Conservation (phyloP, 2,329 filamentous ascomycete genomes). For the Stagonosporopsis cucurbitacearum region DNA sequence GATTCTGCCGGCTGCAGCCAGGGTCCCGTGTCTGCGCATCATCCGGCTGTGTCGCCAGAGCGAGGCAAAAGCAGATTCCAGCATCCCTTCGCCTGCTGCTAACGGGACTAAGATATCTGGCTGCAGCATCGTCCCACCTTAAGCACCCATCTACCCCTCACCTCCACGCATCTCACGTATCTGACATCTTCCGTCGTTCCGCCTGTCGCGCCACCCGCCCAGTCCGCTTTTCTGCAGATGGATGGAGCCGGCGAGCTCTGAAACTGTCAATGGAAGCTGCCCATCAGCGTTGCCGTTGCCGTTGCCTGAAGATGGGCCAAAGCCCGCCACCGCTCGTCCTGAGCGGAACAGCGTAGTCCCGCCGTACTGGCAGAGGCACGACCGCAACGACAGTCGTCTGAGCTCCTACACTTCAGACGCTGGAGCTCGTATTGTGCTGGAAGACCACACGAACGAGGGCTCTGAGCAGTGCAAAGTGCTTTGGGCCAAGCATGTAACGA, state of each 20-base stretch:
- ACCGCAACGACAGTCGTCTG: slow-evolving; percentile 46
- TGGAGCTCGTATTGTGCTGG: slow-evolving; percentile 61
- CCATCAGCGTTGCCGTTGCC: slow-evolving; percentile 34
- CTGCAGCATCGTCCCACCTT: slow-evolving; percentile 24
- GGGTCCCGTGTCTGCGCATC: slow-evolving; percentile 22
- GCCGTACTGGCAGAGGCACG: slow-evolving; percentile 56
- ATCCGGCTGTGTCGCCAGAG: slow-evolving; percentile 16
- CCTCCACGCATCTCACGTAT: slow-evolving; percentile 16
- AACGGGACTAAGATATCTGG: slow-evolving; percentile 23
- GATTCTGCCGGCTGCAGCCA: slow-evolving; percentile 13
- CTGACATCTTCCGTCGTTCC: slow-evolving; percentile 22
- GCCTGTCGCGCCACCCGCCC: slow-evolving; percentile 31
- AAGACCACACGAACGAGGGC: slow-evolving; percentile 68
- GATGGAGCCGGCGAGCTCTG: slow-evolving; percentile 49
- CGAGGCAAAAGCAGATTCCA: slow-evolving; percentile 20
- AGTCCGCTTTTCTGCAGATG: slow-evolving; percentile 44
- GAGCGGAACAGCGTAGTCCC: slow-evolving; percentile 50
- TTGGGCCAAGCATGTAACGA: slow-evolving; percentile 67
- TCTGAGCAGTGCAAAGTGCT: slow-evolving; percentile 63
- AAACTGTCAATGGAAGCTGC: slow-evolving; percentile 35
- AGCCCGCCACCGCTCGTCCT: slow-evolving; percentile 30
- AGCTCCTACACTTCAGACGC: slow-evolving; percentile 46
- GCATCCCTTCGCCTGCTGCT: slow-evolving; percentile 18
- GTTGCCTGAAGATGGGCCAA: slow-evolving; percentile 27
- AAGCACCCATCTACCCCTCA: slow-evolving; percentile 28